phyloP scores from a whole-genome alignment of 2,329 filamentous ascomycete species.

The Sporothrix inflata region DNA sequence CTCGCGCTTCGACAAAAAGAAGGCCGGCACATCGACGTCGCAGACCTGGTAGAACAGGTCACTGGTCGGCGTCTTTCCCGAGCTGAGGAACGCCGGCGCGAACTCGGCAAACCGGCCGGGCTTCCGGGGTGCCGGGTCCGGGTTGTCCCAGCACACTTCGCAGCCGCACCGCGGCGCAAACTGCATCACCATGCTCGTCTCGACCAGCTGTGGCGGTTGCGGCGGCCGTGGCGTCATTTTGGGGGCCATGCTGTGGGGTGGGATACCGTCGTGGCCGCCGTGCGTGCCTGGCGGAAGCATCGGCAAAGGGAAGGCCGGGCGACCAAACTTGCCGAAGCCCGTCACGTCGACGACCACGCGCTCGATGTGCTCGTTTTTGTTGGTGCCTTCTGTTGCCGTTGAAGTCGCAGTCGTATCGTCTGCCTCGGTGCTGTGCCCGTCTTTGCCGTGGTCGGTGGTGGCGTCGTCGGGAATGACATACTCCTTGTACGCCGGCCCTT shows the following conservation, averaged over 20 bases:
- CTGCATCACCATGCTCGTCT: conserved; percentile 47
- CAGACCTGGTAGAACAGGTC: conserved; percentile 51
- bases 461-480: conserved; percentile 49
- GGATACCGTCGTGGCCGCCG: not conserved
- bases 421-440: not conserved
- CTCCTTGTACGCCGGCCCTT: conserved; percentile 51
- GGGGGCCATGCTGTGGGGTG: conserved; percentile 41
- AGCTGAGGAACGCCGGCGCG: conserved; percentile 46
- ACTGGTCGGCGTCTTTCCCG: conserved; percentile 43
- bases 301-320: not conserved
- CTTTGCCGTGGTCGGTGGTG: conserved; percentile 32
- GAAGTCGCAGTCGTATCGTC: not conserved
- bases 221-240: conserved; percentile 29
- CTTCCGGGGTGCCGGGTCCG: conserved; percentile 27
- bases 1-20: conserved; percentile 49
- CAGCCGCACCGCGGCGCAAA: conserved; percentile 50
- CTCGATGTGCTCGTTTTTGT: conserved; percentile 37
- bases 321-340: not conserved
- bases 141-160: conserved; percentile 40
- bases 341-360: conserved; percentile 42
- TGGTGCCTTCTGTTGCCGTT: not conserved
- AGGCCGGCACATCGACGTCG: conserved; percentile 50
- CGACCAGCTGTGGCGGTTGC: conserved; percentile 4
- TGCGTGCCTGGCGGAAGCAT: not conserved
- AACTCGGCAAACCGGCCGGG: conserved; percentile 46